Evolutionary conservation across 192 early-diverging fungal genomes (phyloP), one percentile per base, ranked within the genome.

Genomic region (Linderina pennispora): DNA sequence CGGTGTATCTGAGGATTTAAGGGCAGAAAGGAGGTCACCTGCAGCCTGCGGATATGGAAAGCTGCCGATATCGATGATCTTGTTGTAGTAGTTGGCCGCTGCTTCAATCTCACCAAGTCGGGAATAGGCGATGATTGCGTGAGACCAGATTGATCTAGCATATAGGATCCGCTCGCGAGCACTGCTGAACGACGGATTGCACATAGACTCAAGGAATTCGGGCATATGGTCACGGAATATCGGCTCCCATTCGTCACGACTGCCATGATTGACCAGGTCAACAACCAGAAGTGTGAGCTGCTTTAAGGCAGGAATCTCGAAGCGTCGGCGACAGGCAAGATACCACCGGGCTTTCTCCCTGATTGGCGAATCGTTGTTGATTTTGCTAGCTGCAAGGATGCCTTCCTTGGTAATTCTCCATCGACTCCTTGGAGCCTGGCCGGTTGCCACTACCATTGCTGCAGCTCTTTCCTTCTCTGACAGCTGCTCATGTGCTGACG

Each of bases 181-280:
- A 10, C 4, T 20, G 4, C 5, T 24, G 23, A 31, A 14, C 13
- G 1, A n/a, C 22, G 28, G 40, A 10, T 22, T 34, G 3, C 21
- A 21, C 48, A 70, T 22, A 21, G 23, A 18, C 2, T 49, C 43
- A 18, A 70, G 3, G 34, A 58, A 57, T 43, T 40, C 40, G 3
- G 67, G 59, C 47, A 55, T 25, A 25, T 70, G 28, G 16, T 58
- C 48, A 8, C 45, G 46, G 13, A 63, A 44, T 3, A 70, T 36
- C 1, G 55, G 40, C 23, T 58, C 49, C 59, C 59, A 70, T 23
- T 52, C 11, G 8, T 17, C 10, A 13, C 51, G 51, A 16, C 50
- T 49, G 11, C 23, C 40, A 11, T 28, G 39, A 8, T n/a, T 22
- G 7, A 59, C 47, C 8, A 50, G 45, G 23, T 52, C 55, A 15